Evolutionary conservation across 192 early-diverging fungal genomes (phyloP), one percentile per base, ranked within the genome.

Genomic region (Dissophora ornata): DNA sequence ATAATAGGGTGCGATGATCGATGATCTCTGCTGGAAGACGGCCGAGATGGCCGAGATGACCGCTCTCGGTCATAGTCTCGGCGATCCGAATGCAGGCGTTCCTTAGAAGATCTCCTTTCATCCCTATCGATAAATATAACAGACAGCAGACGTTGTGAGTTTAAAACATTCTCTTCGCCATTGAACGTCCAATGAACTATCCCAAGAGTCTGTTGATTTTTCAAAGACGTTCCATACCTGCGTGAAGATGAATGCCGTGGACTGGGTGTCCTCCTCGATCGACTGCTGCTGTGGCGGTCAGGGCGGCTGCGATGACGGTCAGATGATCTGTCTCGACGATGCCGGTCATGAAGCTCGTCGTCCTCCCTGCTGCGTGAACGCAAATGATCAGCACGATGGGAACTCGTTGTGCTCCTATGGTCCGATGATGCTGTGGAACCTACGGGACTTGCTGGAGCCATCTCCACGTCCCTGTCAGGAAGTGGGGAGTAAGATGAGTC

Each of bases 401-500:
- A 66, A 22, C 71, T 67, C 0, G 71, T 59, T 5, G 64, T 57
- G 25, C 71, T 77, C 10, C 52, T 44, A 49, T 57, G 71, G 29
- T 57, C 63, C 0, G 71, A 74, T 0, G 71, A 77, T 0, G 71
- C 58, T 18, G 50, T 55, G 0, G 71, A 77, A 0, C 55, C 33
- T 7, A 57, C 49, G 29, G 71, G 71, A 26, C 71, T 77, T 44
- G 71, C 63, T 12, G 71, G 63, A 12, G 71, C 42, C 62, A 77
- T 67, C 4, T 77, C 63, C n/a, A 61, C 15, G 26, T 77, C 71
- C 49, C 48, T 77, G 28, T 50, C 62, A 11, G 29, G 32, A 1
- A 2, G 18, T 4, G 57, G 51, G 3, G 52, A 47, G 42, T 28
- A 11, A 46, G 29, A 40, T 9, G 32, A 44, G 36, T 66, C 56